Base-by-base conservation (phyloP, 495 filamentous ascomycete species). In the Immersiella caudata region DNA sequence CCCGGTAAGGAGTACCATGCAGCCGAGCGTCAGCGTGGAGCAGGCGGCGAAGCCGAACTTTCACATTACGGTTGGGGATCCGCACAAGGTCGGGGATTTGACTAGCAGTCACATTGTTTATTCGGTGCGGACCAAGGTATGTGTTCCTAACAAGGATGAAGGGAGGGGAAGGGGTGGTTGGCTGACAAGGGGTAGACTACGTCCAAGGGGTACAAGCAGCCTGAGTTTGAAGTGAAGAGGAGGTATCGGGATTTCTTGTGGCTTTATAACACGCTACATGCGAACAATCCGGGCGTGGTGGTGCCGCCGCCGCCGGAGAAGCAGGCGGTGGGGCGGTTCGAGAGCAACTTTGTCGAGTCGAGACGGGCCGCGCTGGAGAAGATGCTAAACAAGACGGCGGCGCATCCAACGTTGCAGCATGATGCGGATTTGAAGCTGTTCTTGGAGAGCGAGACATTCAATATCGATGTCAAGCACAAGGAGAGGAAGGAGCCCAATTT, bases 61-160 rank as follows among this genome's bases (percentile, higher is more conserved):
- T 76, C 83, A 92, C n/a, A 97, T 99, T 68, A 87, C 84, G 1
- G 95, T 99, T 14, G 95, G 95, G 52, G 95, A 99, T 82, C 96
- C 96, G 49, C 93, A 97, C 77, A 99, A 98, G 78, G 94, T 99
- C 64, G 96, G 95, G 52, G 95, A 98, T 79, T 79, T 97, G 74
- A 97, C 96, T 14, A 96, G 91, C 73, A 96, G 93, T 68, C 95
- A 99, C 79, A 99, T 95, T 72, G 96, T 97, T 24, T 99, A 99
- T 78, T 91, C 93, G 69, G 94, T 99, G 51, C 84, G 90, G 73
- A 99, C 95, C 35, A 95, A 90, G 89, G 93, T 97, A 87, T 66
- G 73, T 67, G 16, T 67, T 21, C 20, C 18, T 51, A 16, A 55
- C 9, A 35, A 18, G 22, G 20, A 11, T 21, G 14, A 33, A 20